Conservation (phyloP, 352 stramenopile species). For the Globisporangium apiculatum region DNA sequence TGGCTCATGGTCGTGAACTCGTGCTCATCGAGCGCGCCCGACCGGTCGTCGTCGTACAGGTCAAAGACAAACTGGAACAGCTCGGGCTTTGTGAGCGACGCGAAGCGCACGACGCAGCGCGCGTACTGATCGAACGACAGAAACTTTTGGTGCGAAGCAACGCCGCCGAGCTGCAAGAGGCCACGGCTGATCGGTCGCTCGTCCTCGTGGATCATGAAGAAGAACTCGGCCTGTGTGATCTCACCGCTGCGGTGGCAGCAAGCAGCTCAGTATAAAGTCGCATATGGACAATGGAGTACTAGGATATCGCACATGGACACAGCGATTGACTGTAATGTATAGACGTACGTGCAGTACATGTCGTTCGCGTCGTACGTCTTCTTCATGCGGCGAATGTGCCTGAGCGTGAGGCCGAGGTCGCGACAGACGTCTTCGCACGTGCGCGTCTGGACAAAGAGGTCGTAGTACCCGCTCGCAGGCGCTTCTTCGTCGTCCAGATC, state of each 20-base stretch:
- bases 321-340: not conserved
- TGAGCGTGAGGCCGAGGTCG: slow-evolving; percentile 35
- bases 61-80: slow-evolving; percentile 69
- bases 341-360: slow-evolving; percentile 65
- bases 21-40: slow-evolving; percentile 43
- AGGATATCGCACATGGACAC: no score
- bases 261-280: no score
- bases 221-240: slow-evolving; percentile 69
- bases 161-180: slow-evolving; percentile 36
- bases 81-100: slow-evolving; percentile 51
- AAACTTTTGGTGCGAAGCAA: slow-evolving; percentile 39
- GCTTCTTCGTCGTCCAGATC: slow-evolving; percentile 10
- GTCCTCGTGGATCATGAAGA: slow-evolving; percentile 64
- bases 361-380: slow-evolving; percentile 65
- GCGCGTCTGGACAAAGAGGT: slow-evolving; percentile 46
- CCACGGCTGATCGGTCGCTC: slow-evolving; percentile 42
- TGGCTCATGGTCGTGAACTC: slow-evolving; percentile 60
- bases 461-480: slow-evolving; percentile 32
- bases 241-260: slow-evolving; percentile 29
- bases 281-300: no score
- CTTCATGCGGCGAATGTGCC: slow-evolving; percentile 62
- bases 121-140: slow-evolving; percentile 63
- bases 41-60: slow-evolving; percentile 57
- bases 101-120: slow-evolving; percentile 49
- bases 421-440: slow-evolving; percentile 46